A percentile compares a stretch with the other conserved stretches of the same genome.
These are phyloP conservation scores for Lithohypha guttulata DNA, from an alignment of 2,329 filamentous ascomycete genomes.

Conservation along the genomic window DNA sequence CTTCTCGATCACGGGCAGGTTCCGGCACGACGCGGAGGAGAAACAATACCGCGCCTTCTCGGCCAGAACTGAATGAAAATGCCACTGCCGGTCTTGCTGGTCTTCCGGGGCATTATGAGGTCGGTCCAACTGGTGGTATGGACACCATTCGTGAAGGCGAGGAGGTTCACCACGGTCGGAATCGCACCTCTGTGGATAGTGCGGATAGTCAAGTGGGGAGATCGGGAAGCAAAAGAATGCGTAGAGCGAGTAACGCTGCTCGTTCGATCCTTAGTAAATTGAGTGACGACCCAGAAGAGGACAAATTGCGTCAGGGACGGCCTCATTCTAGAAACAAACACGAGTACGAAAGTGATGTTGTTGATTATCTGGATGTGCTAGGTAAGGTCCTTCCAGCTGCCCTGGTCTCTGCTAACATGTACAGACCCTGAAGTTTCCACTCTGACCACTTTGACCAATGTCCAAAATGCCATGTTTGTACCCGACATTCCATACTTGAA, in stretches of 20 bases:
- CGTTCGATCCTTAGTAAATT: constrained; percentile 17
- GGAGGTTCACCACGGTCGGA: constrained; percentile 1
- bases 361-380: constrained; percentile 58
- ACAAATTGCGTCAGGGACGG: not conserved
- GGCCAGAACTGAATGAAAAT: constrained; percentile 13
- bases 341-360: constrained; percentile 52
- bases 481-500: constrained; percentile 55
- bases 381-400: constrained; percentile 37
- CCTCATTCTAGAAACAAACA: constrained; percentile 12
- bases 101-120: constrained; percentile 7
- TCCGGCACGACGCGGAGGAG: constrained; percentile 17
- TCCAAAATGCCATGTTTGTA: constrained; percentile 81
- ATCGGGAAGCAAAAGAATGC: constrained; percentile 11
- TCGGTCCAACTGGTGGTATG: constrained; percentile 9
- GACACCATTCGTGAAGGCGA: constrained; percentile 12
- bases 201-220: constrained; percentile 5
- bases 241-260: constrained; percentile 19
- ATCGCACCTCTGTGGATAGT: not conserved
- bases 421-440: constrained; percentile 74
- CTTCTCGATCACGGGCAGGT: constrained; percentile 11
- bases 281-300: constrained; percentile 14
- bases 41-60: constrained; percentile 8
- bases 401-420: constrained; percentile 21
- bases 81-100: constrained; percentile 3
- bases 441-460: constrained; percentile 72